Percentiles rank a stretch among this genome's conserved stretches.
phyloP scores from a whole-genome alignment of 1,139 yeast species.

The Torulaspora globosa region DNA sequence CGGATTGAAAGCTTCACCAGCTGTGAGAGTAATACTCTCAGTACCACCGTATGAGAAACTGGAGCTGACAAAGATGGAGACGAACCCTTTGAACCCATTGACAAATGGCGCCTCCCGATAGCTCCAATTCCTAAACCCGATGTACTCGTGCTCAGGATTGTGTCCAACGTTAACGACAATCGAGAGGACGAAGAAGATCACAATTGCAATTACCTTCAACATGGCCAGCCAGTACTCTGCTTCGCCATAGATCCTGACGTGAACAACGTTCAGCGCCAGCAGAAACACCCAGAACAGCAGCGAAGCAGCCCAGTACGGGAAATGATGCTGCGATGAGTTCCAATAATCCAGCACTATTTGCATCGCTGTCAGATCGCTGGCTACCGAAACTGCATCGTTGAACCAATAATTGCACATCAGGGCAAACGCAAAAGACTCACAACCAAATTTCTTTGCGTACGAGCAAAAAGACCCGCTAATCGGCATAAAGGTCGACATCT shows the following conservation, averaged over 20 bases:
- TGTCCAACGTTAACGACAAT: slow-evolving; percentile 48
- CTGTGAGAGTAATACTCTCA: slow-evolving; percentile 58
- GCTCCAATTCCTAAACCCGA: slow-evolving; percentile 51
- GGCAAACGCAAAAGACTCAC: slow-evolving; percentile 61
- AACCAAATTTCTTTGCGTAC: slow-evolving; percentile 57
- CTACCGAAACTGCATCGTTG: slow-evolving; percentile 60
- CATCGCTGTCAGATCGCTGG: slow-evolving; percentile 57
- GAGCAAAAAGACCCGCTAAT: slow-evolving; percentile 62
- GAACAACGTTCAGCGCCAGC: slow-evolving; percentile 49
- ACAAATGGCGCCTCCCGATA: slow-evolving; percentile 46
- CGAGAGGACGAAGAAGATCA: slow-evolving; percentile 50
- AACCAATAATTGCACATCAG: slow-evolving; percentile 61
- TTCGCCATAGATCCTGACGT: slow-evolving; percentile 59
- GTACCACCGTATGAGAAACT: slow-evolving; percentile 68
- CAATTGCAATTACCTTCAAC: slow-evolving; percentile 51
- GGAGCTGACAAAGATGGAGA: slow-evolving; percentile 51
- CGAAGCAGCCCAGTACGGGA: slow-evolving; percentile 56
- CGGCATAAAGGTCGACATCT: slow-evolving; percentile 60
- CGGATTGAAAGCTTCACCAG: slow-evolving; percentile 64
- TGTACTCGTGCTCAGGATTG: slow-evolving; percentile 41
- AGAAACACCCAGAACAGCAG: slow-evolving; percentile 57
- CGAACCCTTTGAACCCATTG: slow-evolving; percentile 41
- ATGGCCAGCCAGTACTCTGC: slow-evolving; percentile 65
- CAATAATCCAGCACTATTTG: slow-evolving; percentile 59
- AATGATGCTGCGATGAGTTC: slow-evolving; percentile 42